Evolutionary conservation across 441 rosid species (phyloP).

Genomic region (Pelargonium fulgidum): DNA sequence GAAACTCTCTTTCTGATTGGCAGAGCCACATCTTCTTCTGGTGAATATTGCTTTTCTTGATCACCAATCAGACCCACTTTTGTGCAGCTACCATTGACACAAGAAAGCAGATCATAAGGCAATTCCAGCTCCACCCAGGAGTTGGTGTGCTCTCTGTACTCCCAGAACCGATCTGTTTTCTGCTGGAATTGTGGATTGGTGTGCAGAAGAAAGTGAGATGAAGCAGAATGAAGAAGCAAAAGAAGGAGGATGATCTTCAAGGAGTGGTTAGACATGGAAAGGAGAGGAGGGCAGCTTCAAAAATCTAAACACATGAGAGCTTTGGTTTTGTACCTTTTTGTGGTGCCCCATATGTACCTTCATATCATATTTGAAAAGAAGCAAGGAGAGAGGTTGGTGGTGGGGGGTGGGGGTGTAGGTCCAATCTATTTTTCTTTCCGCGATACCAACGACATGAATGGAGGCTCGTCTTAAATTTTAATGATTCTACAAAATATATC

Average conservation of each 20-base stretch:
- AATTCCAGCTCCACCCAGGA: slow-evolving; percentile 55
- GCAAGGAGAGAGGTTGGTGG: too few species aligned
- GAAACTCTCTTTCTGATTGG: slow-evolving; percentile 56
- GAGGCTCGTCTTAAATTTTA: too few species aligned
- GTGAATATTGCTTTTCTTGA: slow-evolving; percentile 22
- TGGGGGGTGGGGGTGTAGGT: too few species aligned
- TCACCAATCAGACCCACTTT: slow-evolving; percentile 43
- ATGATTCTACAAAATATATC: too few species aligned
- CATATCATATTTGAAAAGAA: too few species aligned
- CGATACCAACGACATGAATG: too few species aligned
- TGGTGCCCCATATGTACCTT: too few species aligned
- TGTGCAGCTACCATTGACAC: slow-evolving; percentile 48
- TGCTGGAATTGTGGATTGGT: slow-evolving; percentile 38
- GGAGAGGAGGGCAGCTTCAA: not conserved
- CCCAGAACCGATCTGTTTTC: slow-evolving; percentile 61
- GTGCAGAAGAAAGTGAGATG: slow-evolving; percentile 31
- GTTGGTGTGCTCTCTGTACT: slow-evolving; percentile 49
- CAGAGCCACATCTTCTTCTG: slow-evolving; percentile 28
- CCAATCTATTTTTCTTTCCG: too few species aligned
- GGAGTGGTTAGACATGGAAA: not conserved
- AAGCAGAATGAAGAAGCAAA: slow-evolving; percentile 27
- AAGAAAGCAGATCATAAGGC: slow-evolving; percentile 54
- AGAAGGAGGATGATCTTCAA: slow-evolving; percentile 23
- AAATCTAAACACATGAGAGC: too few species aligned
- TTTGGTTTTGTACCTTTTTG: too few species aligned